Evolutionary conservation across 2,329 filamentous ascomycete genomes (phyloP), one percentile per base, ranked within the genome.

Genomic region (Trichoderma atroviride): DNA sequence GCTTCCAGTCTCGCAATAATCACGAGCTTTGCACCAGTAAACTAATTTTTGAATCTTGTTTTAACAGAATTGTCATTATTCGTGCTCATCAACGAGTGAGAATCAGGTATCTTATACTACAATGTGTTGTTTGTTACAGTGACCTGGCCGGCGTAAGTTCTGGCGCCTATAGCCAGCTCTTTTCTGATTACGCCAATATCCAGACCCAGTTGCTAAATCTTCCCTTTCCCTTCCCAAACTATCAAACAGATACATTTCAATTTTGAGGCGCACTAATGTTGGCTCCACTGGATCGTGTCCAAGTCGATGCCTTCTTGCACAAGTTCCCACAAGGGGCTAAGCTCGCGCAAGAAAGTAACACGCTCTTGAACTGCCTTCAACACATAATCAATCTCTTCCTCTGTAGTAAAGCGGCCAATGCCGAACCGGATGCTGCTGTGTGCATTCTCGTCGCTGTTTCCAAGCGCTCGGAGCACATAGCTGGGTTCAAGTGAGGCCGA

Each of bases 351-450:
- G 85, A 98, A 98, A 19, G 89, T 91, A 55, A 99, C 96, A 64
- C 96, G 89, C 78, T 97, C 93, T 79, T 88, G 88, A 0, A 99
- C 96, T 0, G 96, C 95, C 83, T 97, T 96, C 69, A 99, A 85
- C 13, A 99, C 96, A 77, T 99, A 99, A 79, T 99, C 95, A 71
- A 99, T 97, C 84, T 99, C 96, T 33, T 85, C 87, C 76, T 97
- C 93, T 0, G 96, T 97, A 3, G 96, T 99, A 82, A 98, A 99
- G 9, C 96, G 91, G 35, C 96, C 96, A 77, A 99, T 98, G 59
- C 96, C 96, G 74, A 99, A 99, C 69, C 96, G 89, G 75, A 99
- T 99, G 84, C 94, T 97, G 82, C 93, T 97, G 83, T 99, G 96
- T 10, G 96, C 96, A 75, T 92, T 97, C 83, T 99, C 96, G 76